Evolutionary conservation across 169 alveolate species (phyloP), one percentile per base, ranked within the genome.

Genomic region (Perkinsus olseni): DNA sequence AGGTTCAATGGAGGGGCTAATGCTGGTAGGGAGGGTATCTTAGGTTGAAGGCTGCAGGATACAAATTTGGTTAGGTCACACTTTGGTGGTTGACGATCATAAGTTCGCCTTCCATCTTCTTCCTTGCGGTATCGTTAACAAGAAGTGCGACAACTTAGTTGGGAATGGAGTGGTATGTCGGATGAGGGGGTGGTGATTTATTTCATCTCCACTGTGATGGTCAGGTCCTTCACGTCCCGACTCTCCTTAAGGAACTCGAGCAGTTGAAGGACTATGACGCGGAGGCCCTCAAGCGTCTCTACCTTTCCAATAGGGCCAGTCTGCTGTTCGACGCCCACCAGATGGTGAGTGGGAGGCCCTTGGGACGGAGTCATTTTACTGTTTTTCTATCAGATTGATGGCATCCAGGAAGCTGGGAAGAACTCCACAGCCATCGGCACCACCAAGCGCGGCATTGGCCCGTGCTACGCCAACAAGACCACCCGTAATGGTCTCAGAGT

Each of bases 371-470:
- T 91, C 38, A 94, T 82, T 74, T 38, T 45, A 95, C 74, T 92
- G 94, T 74, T 92, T 93, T 74, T 91, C 17, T 50, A 50, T 38
- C 24, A 6, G 20, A 20, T 39, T 31, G 94, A 38, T 37, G 92
- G 74, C 6, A 17, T 20, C 48, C 94, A 31, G 50, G 82, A 91
- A 74, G 96, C 95, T 93, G 96, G 95, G 92, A 95, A 96, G 62
- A 45, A 45, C 62, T 10, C 62, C 24, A 45, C 62, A 74, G 95
- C 94, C 74, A 94, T 98, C n/a, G 99, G 99, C 20, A 98, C 99
- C 0, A 98, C 99, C 6, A 96, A 96, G 92, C 95, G 98, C 93
- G 99, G 99, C 24, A 98, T 98, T 38, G 99, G 99, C 11, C 99
- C 99, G 28, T 96, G 99, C 74, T 97, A 98, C 94, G 96, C 99